These are phyloP conservation scores for Hamamelis virginiana DNA, from an alignment of 164 flowering plant species.

Conservation along the genomic window DNA sequence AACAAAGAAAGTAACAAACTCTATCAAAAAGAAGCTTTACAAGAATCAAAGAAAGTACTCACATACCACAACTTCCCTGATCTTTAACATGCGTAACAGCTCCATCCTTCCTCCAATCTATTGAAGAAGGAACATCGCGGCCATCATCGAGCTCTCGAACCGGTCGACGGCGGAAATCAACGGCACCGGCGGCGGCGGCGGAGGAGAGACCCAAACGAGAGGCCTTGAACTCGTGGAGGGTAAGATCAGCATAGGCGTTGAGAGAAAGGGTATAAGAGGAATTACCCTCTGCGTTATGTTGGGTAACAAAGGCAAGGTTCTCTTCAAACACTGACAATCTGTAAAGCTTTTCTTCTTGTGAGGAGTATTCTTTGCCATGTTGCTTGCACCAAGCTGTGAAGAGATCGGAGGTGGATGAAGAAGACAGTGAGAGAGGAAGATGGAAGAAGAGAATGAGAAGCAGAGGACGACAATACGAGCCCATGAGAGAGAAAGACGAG, in stretches of 20 bases:
- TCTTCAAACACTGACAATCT: slow-evolving; percentile 65
- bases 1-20: too few relatives aligned
- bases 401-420: slow-evolving; percentile 40
- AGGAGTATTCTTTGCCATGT: slow-evolving; percentile 60
- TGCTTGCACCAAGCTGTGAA: slow-evolving; percentile 69
- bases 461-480: neutral
- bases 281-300: slow-evolving; percentile 49
- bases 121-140: slow-evolving; percentile 49
- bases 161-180: slow-evolving; percentile 4
- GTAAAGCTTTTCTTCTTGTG: slow-evolving; percentile 49
- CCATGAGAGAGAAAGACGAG: neutral
- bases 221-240: slow-evolving; percentile 76
- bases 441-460: slow-evolving; percentile 8
- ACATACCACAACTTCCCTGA: slow-evolving; percentile 87
- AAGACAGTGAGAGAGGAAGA: slow-evolving; percentile 18
- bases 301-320: slow-evolving; percentile 53
- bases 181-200: neutral
- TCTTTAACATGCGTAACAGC: slow-evolving; percentile 89
- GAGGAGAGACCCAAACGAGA: slow-evolving; percentile 55
- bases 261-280: slow-evolving; percentile 63
- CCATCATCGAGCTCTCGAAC: slow-evolving; percentile 4
- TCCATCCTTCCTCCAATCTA: slow-evolving; percentile 92
- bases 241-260: slow-evolving; percentile 85
- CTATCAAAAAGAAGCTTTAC: neutral
- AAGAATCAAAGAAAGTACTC: too few relatives aligned